Conservation (phyloP, 176 grass and related monocot species). For the Avena insularis region DNA sequence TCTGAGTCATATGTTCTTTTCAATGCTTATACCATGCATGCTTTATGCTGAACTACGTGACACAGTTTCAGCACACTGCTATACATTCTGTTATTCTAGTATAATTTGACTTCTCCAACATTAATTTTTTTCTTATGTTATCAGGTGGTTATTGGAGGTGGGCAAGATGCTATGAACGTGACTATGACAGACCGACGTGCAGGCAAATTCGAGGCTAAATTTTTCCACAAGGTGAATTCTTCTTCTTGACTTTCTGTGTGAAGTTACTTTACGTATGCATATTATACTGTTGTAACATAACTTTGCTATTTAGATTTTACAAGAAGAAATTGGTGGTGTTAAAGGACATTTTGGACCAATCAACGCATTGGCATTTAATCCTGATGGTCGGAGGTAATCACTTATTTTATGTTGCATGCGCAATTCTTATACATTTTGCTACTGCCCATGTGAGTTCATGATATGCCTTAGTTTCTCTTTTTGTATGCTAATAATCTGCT, state of each 20-base stretch:
- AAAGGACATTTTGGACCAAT: conserved; percentile 97
- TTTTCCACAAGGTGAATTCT: conserved; percentile 72
- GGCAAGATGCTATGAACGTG: conserved; percentile 82
- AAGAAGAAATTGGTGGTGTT: conserved; percentile 98
- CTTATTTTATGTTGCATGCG: background rate
- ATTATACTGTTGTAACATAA: conserved; percentile 19
- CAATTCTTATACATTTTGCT: conserved; percentile 6
- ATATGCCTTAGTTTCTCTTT: background rate
- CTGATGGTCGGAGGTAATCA: conserved; percentile 84
- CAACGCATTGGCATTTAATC: conserved; percentile 89
- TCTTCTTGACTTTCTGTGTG: background rate
- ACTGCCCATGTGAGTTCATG: background rate
- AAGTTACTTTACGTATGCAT: background rate
- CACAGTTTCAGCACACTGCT: background rate
- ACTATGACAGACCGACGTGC: conserved; percentile 80
- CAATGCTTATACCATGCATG: background rate
- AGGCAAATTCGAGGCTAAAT: conserved; percentile 96
- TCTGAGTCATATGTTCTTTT: background rate
- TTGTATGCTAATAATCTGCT: conserved; percentile 33
- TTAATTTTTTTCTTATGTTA: background rate
- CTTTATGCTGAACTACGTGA: background rate
- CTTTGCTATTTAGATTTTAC: conserved; percentile 59
- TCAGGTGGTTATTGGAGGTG: conserved; percentile 91
- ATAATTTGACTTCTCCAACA: background rate
- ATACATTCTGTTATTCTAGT: background rate